Conservation (phyloP, 805 yeast species). For the Candida jianshihensis region DNA sequence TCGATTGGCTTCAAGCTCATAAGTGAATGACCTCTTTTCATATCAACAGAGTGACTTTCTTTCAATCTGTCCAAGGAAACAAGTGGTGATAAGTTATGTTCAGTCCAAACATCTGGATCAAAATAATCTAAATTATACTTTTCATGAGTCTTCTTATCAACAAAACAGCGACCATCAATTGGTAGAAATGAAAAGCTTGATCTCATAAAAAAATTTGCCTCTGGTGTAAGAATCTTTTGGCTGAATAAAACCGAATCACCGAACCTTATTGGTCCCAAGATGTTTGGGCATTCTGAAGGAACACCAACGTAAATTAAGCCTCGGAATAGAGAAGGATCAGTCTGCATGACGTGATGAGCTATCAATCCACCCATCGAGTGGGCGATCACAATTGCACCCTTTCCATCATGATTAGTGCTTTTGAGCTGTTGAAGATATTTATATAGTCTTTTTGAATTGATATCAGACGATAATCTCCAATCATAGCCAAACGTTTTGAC, state of each 20-base stretch:
- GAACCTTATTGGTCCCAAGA: constrained; percentile 75
- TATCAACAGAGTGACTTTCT: constrained; percentile 9
- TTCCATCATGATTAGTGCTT: constrained; percentile 33
- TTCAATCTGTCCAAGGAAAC: constrained; percentile 35
- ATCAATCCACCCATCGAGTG: constrained; percentile 95
- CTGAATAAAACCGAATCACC: constrained; percentile 78
- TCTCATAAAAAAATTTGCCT: constrained; percentile 84
- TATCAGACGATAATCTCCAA: constrained; percentile 74
- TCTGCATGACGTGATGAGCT: constrained; percentile 71
- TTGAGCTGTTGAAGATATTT: constrained; percentile 39
- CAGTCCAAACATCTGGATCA: constrained; percentile 74
- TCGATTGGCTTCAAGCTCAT: not conserved
- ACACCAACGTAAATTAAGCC: constrained; percentile 78
- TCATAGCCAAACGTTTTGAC: constrained; percentile 85
- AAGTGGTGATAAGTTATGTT: constrained; percentile 68
- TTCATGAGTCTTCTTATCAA: constrained; percentile 51
- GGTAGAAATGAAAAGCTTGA: constrained; percentile 78
- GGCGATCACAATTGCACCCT: constrained; percentile 66
- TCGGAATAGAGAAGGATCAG: constrained; percentile 58
- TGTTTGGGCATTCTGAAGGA: constrained; percentile 79
- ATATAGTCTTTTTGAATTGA: constrained; percentile 44
- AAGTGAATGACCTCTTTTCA: constrained; percentile 15
- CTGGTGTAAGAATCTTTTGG: constrained; percentile 68
- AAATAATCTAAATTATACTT: constrained; percentile 65
- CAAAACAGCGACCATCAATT: constrained; percentile 63